phyloP scores from a whole-genome alignment of 257 asterid species.

The Misopates orontium region DNA sequence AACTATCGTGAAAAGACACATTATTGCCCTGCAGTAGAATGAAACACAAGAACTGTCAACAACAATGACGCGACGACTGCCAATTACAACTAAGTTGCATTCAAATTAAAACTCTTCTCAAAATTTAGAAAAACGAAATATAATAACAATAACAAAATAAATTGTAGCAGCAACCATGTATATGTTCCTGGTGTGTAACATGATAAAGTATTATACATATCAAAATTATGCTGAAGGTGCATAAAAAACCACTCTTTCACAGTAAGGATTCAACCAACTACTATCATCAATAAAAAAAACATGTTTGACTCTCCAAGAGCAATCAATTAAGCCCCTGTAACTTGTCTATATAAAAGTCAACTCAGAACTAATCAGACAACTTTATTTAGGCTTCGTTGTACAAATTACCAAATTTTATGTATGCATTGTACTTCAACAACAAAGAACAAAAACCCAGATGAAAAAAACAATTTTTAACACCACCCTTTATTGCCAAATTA shows the following conservation, averaged over 20 bases:
- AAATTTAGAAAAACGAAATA: not conserved
- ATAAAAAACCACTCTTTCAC: too few relatives aligned
- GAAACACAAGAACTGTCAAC: slow-evolving; percentile 19
- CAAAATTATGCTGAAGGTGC: not conserved
- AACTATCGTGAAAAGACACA: slow-evolving; percentile 46
- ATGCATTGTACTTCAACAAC: slow-evolving; percentile 5
- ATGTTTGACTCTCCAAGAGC: too few relatives aligned
- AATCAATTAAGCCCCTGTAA: not conserved
- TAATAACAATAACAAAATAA: not conserved
- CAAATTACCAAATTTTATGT: not conserved
- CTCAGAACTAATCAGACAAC: slow-evolving; percentile 20
- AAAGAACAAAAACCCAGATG: not conserved
- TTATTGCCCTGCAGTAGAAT: slow-evolving; percentile 49
- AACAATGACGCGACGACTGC: slow-evolving; percentile 5
- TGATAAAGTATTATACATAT: not conserved
- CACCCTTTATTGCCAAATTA: too few relatives aligned
- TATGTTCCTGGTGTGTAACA: not conserved
- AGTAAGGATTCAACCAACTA: too few relatives aligned
- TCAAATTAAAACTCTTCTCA: not conserved
- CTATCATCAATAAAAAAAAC: too few relatives aligned
- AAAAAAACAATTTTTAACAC: not conserved
- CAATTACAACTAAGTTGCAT: not conserved
- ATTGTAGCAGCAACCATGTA: not conserved
- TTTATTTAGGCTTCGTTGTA: not conserved
- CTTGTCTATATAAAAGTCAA: not conserved